Percentiles rank a stretch among this genome's conserved stretches.
phyloP scores from a whole-genome alignment of 2,329 filamentous ascomycete species.

The Exophiala viscosa region DNA sequence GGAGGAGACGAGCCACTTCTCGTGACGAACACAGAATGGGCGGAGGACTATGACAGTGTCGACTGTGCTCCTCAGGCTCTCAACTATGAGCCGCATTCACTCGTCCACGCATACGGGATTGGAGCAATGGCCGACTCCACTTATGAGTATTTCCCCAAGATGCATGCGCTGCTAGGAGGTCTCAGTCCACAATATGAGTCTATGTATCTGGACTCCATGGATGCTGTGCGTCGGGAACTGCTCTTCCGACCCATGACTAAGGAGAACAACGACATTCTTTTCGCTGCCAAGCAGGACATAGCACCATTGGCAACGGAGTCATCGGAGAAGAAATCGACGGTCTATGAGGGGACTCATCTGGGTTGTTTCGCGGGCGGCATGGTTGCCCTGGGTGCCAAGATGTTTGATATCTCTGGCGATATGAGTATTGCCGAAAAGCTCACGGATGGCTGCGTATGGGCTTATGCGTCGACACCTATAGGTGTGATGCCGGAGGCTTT shows the following conservation, averaged over 20 bases:
- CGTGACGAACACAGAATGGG: constrained; percentile 8
- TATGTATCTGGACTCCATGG: constrained; percentile 43
- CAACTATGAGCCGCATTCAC: constrained; percentile 33
- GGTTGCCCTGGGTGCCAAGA: constrained; percentile 57
- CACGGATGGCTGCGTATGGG: constrained; percentile 61
- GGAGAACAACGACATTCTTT: constrained; percentile 40
- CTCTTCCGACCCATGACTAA: constrained; percentile 44
- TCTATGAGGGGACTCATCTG: constrained; percentile 56
- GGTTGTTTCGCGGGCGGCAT: constrained; percentile 61
- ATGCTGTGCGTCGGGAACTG: constrained; percentile 38
- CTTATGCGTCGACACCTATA: constrained; percentile 53
- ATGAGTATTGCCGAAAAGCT: constrained; percentile 55
- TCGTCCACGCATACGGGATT: constrained; percentile 39
- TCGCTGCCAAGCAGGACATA: constrained; percentile 34
- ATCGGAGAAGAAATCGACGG: constrained; percentile 32
- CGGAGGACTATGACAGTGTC: constrained; percentile 16
- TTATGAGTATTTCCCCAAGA: constrained; percentile 51
- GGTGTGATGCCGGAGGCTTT: constrained; percentile 62
- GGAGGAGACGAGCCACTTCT: background rate
- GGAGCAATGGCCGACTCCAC: constrained; percentile 47
- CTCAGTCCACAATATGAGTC: constrained; percentile 39
- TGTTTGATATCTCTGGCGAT: constrained; percentile 54
- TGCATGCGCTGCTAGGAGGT: constrained; percentile 46
- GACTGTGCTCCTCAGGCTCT: constrained; percentile 42
- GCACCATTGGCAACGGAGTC: constrained; percentile 23